Evolutionary conservation across 108 stramenopile species (phyloP), one percentile per base, ranked within the genome.

Genomic region (Skeletonema marinoi): DNA sequence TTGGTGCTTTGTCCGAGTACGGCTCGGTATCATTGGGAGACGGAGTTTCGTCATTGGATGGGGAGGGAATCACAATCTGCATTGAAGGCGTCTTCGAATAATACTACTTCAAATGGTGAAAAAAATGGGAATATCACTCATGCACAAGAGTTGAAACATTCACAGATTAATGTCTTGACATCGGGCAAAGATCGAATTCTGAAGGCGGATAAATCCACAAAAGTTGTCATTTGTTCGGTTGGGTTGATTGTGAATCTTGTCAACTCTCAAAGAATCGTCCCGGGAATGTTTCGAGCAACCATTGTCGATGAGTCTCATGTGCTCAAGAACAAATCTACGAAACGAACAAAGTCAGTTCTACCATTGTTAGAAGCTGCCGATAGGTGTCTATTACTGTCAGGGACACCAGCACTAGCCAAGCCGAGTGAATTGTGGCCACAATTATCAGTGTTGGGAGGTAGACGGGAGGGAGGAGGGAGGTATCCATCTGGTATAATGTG

Each of bases 271-370:
- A 72, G 78, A 35, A 80, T 96, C 3, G 33, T 13, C 16, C 82
- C 84, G 1, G 92, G 92, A 13, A 71, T 91, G 74, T 98, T 98
- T 75, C 61, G 84, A 54, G 89, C 93, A 42, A 86, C 94, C 21
- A 93, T 98, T 67, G 95, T 97, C 9, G 99, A 99, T 80, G 99
- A 99, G 78, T 89, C 87, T 29, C 99, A 99, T 79, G 96, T 92
- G 85, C 86, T 99, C 25, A 97, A 97, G 73, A 97, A 91, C 60
- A 92, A 92, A 31, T 65, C 74, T 7, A 87, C 96, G 5, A 90
- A 96, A 73, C 85, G 98, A 46, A 98, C 97, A 0, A 83, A 76
- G 41, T 65, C 65, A 13, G 73, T 98, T 13, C 62, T 95, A 12
- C 98, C 98, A 0, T 39, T 99, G 11, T 74, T 98, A 16, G 82